Conservation (phyloP, 176 grass and related monocot genomes). For the Triticum monococcum region DNA sequence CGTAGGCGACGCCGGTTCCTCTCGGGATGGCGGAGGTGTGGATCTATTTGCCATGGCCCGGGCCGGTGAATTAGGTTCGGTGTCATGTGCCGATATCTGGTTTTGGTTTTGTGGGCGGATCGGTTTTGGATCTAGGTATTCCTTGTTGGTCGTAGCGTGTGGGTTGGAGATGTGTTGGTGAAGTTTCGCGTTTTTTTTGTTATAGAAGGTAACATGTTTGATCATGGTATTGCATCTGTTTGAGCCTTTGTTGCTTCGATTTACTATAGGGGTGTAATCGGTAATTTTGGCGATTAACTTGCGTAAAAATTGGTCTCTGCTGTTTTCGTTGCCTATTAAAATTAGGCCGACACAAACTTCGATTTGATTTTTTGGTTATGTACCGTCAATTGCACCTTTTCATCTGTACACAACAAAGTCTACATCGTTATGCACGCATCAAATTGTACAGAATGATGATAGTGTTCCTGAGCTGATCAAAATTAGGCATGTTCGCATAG, state of each 20-base stretch:
- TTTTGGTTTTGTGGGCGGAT: not conserved
- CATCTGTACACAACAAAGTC: not conserved
- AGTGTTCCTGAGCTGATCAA: not conserved
- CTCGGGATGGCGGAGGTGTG: not conserved
- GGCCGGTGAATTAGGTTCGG: not conserved
- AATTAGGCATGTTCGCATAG: not conserved
- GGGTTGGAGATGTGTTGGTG: constrained; percentile 23
- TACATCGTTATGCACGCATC: not conserved
- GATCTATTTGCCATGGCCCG: not conserved
- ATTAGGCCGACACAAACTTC: not conserved
- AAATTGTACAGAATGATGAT: not conserved
- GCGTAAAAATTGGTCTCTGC: not conserved
- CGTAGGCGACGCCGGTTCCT: not conserved
- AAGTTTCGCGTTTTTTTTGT: not conserved
- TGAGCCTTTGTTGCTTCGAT: not conserved
- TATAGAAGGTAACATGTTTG: not conserved
- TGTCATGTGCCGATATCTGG: not conserved
- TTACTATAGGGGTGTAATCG: not conserved
- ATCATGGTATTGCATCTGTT: not conserved
- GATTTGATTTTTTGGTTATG: not conserved
- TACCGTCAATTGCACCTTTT: not conserved
- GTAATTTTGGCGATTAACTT: not conserved
- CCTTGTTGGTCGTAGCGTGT: not conserved
- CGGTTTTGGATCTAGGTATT: constrained; percentile 32
- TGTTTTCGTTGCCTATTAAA: not conserved